phyloP scores from a whole-genome alignment of 2,329 filamentous ascomycete genomes.

The Penicillium oxalicum region DNA sequence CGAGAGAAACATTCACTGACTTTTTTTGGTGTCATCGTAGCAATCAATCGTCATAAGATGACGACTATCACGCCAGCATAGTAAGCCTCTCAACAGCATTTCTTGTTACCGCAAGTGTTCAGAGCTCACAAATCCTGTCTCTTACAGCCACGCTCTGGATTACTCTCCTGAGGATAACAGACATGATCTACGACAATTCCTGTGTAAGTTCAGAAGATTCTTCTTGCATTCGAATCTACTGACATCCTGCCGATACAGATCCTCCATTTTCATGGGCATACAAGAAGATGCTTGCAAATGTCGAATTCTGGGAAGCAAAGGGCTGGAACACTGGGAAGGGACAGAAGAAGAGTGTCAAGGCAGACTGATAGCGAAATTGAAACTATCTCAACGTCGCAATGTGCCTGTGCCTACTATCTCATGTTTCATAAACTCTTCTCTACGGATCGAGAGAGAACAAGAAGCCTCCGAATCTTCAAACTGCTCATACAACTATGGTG shows the following conservation, averaged over 20 bases:
- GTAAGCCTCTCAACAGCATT: neutral
- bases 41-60: conserved; percentile 46
- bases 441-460: too few species aligned
- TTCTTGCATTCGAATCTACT: neutral
- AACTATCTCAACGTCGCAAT: too few species aligned
- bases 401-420: too few species aligned
- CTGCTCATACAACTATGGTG: too few species aligned
- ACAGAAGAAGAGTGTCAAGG: conserved; percentile 34
- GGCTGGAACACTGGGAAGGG: conserved; percentile 29
- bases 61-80: conserved; percentile 43
- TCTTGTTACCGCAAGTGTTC: too few species aligned
- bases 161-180: conserved; percentile 56
- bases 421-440: too few species aligned
- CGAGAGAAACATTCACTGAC: neutral
- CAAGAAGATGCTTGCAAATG: conserved; percentile 45
- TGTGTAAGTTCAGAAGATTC: conserved; percentile 34
- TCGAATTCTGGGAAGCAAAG: conserved; percentile 40
- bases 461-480: too few species aligned
- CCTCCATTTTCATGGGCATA: conserved; percentile 42
- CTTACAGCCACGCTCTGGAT: conserved; percentile 38
- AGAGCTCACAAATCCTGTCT: neutral
- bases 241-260: conserved; percentile 17
- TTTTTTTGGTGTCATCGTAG: neutral
- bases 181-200: conserved; percentile 52
- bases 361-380: conserved; percentile 17